Evolutionary conservation across 441 rosid genomes (phyloP).

Genomic region (Flueggea neowawraea): DNA sequence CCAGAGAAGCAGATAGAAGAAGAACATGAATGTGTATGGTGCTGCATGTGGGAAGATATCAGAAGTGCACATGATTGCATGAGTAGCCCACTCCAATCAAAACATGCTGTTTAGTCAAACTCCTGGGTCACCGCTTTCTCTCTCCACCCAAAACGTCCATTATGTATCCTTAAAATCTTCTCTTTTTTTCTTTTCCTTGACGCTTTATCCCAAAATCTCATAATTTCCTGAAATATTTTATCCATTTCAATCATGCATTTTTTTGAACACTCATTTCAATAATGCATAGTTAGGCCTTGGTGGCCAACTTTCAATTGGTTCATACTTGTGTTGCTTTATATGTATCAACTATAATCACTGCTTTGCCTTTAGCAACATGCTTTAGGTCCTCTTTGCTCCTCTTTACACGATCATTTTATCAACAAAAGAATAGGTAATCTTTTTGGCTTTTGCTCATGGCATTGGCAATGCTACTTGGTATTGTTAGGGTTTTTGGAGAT

Average conservation of each 20-base stretch:
- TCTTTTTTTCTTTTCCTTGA: neutral
- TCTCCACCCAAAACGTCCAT: too few relatives aligned
- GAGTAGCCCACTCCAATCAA: constrained; percentile 5
- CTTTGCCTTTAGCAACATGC: constrained; percentile 13
- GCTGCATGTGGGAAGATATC: constrained; percentile 48
- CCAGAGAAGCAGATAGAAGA: constrained; percentile 27
- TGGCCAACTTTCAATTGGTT: constrained; percentile 2
- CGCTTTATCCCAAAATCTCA: constrained; percentile 8
- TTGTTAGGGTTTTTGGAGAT: neutral
- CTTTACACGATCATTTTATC: constrained; percentile 3
- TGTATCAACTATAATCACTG: constrained; percentile 2
- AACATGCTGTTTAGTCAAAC: constrained; percentile 15
- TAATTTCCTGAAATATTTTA: constrained; percentile 5
- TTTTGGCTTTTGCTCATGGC: too few relatives aligned
- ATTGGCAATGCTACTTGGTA: too few relatives aligned
- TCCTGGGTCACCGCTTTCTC: too few relatives aligned
- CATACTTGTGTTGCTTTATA: neutral
- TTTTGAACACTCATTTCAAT: too few relatives aligned
- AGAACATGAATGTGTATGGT: constrained; percentile 36
- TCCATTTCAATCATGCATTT: constrained; percentile 9
- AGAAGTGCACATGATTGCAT: constrained; percentile 48
- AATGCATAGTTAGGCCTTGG: constrained; percentile 3
- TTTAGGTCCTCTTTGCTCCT: constrained; percentile 26
- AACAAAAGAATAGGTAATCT: neutral
- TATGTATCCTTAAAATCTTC: too few relatives aligned